Percentiles rank a stretch among this genome's conserved stretches.
These are phyloP conservation scores for Blepharisma undulans DNA, from an alignment of 169 alveolate species.

Conservation along the genomic window DNA sequence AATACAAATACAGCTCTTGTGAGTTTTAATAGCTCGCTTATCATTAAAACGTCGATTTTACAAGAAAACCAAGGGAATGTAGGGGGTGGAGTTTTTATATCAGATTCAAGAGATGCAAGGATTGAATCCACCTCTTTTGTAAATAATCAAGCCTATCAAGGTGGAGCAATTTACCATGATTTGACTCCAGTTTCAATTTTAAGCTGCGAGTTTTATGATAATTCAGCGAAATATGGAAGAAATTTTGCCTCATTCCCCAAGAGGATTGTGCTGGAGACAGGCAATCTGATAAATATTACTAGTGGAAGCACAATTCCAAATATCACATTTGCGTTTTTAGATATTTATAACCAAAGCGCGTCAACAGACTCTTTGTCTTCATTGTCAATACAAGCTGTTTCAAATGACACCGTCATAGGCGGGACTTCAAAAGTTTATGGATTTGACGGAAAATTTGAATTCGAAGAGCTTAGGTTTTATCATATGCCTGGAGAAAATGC, in stretches of 20 bases:
- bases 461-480: not conserved
- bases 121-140: not conserved
- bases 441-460: not conserved
- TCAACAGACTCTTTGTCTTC: not conserved
- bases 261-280: not conserved
- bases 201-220: not conserved
- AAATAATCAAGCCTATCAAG: not conserved
- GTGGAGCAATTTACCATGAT: not conserved
- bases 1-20: not conserved
- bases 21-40: not conserved
- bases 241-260: not conserved
- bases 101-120: not conserved
- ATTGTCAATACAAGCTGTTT: not conserved
- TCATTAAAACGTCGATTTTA: not conserved
- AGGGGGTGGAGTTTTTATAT: not conserved
- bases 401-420: not conserved
- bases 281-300: not conserved
- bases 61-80: not conserved
- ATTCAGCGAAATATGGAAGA: not conserved
- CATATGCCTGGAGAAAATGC: not conserved
- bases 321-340: not conserved
- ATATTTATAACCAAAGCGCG: not conserved
- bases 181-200: not conserved
- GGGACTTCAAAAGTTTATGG: not conserved
- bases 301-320: not conserved